Evolutionary conservation across 169 alveolate species (phyloP).

Genomic region (Eimeria maxima): DNA sequence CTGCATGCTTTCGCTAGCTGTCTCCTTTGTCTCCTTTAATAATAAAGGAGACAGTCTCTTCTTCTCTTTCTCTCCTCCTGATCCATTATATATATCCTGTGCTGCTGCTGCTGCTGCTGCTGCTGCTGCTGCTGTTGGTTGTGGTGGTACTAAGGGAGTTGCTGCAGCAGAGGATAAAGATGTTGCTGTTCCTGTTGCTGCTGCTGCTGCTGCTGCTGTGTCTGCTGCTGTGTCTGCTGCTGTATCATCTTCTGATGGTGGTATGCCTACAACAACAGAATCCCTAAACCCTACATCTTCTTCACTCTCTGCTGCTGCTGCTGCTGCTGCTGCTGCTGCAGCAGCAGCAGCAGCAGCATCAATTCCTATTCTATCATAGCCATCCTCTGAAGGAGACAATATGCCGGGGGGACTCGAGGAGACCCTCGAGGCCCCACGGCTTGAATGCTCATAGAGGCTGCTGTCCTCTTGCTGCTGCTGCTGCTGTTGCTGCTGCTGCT

Average conservation of each 20-base stretch:
- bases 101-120: constrained; percentile 43
- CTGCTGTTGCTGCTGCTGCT: constrained; percentile 11
- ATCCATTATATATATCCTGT: neutral
- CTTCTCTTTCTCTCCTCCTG: neutral
- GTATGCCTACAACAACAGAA: neutral
- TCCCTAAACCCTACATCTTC: neutral
- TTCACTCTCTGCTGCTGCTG: neutral
- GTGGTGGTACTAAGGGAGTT: neutral
- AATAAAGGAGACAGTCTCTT: too few species aligned
- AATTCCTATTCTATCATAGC: neutral
- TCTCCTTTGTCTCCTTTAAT: neutral
- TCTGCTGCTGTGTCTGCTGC: neutral
- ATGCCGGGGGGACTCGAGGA: neutral
- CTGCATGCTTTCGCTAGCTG: too few species aligned
- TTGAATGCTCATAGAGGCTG: neutral
- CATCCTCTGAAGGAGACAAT: neutral
- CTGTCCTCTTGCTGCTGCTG: constrained; percentile 12
- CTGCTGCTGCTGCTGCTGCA: constrained; percentile 5
- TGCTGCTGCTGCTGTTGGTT: neutral
- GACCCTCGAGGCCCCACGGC: neutral
- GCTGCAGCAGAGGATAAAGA: neutral
- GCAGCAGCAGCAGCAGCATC: constrained; percentile 51
- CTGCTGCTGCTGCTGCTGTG: constrained; percentile 6
- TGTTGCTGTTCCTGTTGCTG: neutral
- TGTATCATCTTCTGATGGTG: neutral